Evolutionary conservation across 768 basidiomycete genomes (phyloP), one percentile per base, ranked within the genome.

Genomic region (Boletellus ananas): DNA sequence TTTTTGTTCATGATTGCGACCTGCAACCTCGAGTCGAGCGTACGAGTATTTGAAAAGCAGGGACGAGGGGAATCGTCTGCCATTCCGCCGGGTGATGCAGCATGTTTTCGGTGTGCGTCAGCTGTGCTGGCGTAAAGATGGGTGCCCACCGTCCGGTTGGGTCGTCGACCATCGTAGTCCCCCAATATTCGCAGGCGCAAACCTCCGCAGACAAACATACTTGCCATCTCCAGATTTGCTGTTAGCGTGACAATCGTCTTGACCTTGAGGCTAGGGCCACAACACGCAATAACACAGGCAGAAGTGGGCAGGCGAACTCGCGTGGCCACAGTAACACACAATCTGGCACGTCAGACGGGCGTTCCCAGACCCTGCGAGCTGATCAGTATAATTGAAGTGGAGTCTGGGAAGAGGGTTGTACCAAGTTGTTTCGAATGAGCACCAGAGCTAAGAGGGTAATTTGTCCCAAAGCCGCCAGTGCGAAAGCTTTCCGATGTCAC

Each of bases 121-220:
- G 17, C n/a, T n/a, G 39, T 21, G 17, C 34, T 16, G 20, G 31
- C 17, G 37, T 11, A 40, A 29, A 25, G 36, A 36, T 35, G 29
- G 5, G 18, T 17, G 43, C 4, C 45, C 40, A 37, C 45, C 49
- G 21, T 16, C 34, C 14, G 25, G 29, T 37, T 23, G 51, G 52
- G 49, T 51, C 33, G 25, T 13, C 20, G 20, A 34, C 25, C 25
- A 40, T 17, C 23, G 37, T 45, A 27, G 33, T 11, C 39, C 23
- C 23, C 4, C 23, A 25, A 29, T 31, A 49, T 29, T 29, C n/a
- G 34, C 25, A 38, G 17, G 27, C 12, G 37, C 29, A 47, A 47
- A 51, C 51, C 49, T 44, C 40, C 39, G 43, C 5, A 40, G 42
- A 39, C 37, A 36, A 50, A 33, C 37, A 20, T 45, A 48, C 58